Evolutionary conservation across 2,329 filamentous ascomycete genomes (phyloP).

Genomic region (Xylariaceae sp.): DNA sequence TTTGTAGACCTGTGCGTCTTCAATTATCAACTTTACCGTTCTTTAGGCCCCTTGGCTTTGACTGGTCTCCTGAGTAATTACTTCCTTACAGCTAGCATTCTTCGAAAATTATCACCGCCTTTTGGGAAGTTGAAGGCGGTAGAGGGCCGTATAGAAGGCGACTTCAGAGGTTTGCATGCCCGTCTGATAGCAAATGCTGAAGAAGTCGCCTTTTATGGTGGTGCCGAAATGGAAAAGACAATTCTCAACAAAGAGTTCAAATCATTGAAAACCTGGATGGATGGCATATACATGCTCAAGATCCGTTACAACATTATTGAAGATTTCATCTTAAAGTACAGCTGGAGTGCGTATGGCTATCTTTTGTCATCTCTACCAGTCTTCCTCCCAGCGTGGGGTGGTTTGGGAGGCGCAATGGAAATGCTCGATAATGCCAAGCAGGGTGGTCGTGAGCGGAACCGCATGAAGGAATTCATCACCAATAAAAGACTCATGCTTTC

Average conservation of each 20-base stretch:
- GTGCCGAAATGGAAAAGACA: constrained; percentile 88
- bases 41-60: constrained; percentile 80
- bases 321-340: constrained; percentile 96
- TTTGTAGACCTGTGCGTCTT: constrained; percentile 96
- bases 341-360: constrained; percentile 97
- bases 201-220: constrained; percentile 95
- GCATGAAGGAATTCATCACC: constrained; percentile 98
- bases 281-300: constrained; percentile 94
- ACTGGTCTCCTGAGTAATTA: constrained; percentile 87
- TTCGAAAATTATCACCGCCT: constrained; percentile 82
- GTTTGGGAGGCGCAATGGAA: constrained; percentile 68
- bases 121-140: constrained; percentile 97
- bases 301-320: constrained; percentile 98
- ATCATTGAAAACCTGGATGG: constrained; percentile 94
- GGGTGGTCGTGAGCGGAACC: constrained; percentile 65
- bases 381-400: constrained; percentile 91
- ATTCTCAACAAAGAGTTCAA: constrained; percentile 90
- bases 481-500: constrained; percentile 98
- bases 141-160: constrained; percentile 89
- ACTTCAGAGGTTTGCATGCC: constrained; percentile 87
- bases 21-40: constrained; percentile 93
- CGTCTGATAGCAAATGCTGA: constrained; percentile 94
- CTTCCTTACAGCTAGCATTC: constrained; percentile 84
- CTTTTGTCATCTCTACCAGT: constrained; percentile 87
- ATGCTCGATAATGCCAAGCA: constrained; percentile 47